Percentiles rank a stretch among this genome's conserved stretches.
Conservation (phyloP, 1,284 basidiomycete species). For the Cutaneotrichosporon spelunceum region DNA sequence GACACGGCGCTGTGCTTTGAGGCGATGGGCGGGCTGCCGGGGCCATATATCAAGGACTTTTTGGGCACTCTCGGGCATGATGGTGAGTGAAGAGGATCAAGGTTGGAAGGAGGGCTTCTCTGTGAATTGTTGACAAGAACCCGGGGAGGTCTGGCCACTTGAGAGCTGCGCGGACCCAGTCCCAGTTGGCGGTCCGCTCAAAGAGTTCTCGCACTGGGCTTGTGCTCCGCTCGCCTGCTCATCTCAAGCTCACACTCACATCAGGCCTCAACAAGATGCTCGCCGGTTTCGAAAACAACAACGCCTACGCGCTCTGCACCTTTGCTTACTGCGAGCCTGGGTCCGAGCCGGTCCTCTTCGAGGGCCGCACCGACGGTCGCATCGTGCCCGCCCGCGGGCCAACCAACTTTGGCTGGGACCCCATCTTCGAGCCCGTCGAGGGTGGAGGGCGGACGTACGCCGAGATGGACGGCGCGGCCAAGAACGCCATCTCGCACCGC, state of each 20-base stretch:
- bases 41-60: constrained; percentile 96
- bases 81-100: constrained; percentile 49
- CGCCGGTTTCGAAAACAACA: constrained; percentile 73
- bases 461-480: constrained; percentile 82
- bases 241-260: constrained; percentile 6
- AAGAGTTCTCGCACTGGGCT: not conserved
- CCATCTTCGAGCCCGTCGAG: constrained; percentile 73
- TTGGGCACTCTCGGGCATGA: constrained; percentile 74
- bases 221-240: not conserved
- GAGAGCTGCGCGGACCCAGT: not conserved
- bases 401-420: constrained; percentile 83
- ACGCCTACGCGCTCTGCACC: constrained; percentile 87
- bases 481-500: constrained; percentile 86
- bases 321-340: constrained; percentile 90
- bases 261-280: constrained; percentile 81
- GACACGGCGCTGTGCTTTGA: constrained; percentile 92
- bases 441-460: constrained; percentile 62
- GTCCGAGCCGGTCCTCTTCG: constrained; percentile 72
- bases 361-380: constrained; percentile 79
- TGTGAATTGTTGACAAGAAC: too few relatives aligned
- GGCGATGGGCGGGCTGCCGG: constrained; percentile 84
- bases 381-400: constrained; percentile 84
- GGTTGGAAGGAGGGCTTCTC: too few relatives aligned
- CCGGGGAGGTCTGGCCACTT: too few relatives aligned
- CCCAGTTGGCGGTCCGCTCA: not conserved